Conservation (phyloP, 1,284 basidiomycete genomes). For the Heterobasidion occidentale region DNA sequence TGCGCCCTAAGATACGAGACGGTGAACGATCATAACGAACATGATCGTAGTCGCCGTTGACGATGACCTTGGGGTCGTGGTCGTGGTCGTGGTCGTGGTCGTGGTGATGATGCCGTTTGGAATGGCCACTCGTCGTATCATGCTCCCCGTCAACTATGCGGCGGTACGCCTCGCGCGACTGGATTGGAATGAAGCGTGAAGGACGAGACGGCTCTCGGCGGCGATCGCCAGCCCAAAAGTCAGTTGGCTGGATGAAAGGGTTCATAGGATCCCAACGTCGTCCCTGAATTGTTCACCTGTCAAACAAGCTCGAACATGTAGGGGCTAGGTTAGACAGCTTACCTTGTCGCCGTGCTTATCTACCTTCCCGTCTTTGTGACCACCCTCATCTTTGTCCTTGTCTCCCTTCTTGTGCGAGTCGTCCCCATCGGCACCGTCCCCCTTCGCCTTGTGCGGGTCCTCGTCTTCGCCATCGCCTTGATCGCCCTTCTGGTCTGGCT, state of each 20-base stretch:
- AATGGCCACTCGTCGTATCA: background rate
- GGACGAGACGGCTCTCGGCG: conserved; percentile 6
- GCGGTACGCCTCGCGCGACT: background rate
- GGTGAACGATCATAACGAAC: conserved; percentile 12
- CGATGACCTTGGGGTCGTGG: conserved; percentile 12
- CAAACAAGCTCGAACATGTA: background rate
- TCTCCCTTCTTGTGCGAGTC: background rate
- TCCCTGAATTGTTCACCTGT: background rate
- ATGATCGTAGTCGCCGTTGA: conserved; percentile 18
- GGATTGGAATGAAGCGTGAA: background rate
- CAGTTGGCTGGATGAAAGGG: conserved; percentile 15
- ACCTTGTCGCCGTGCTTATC: conserved; percentile 13
- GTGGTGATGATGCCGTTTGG: conserved; percentile 7
- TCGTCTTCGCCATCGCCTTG: background rate
- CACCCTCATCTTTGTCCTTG: background rate
- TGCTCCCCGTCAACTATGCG: too few species aligned
- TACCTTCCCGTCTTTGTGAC: conserved; percentile 3
- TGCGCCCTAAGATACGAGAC: background rate
- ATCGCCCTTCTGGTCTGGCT: background rate
- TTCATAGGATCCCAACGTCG: conserved; percentile 13
- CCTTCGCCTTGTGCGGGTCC: background rate
- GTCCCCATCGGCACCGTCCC: background rate
- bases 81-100: conserved; percentile 15
- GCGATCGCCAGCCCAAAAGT: conserved; percentile 15
- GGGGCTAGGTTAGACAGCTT: background rate